Evolutionary conservation across 306 rosid species (phyloP).

Genomic region (Rubus idaeus): DNA sequence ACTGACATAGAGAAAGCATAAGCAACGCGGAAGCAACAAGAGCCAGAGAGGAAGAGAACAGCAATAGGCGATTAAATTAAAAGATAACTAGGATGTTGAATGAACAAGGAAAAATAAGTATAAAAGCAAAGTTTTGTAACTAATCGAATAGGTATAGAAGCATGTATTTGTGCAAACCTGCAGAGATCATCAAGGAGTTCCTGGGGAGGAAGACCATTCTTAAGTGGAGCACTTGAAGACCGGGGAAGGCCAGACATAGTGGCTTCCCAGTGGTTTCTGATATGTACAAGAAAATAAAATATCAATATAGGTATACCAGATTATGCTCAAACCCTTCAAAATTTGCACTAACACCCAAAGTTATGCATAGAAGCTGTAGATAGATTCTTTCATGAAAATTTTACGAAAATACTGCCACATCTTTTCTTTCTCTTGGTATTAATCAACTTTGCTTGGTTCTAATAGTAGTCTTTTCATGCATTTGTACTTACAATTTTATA

Average conservation of each 20-base stretch:
- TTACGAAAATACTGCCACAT: neutral
- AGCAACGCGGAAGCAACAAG: neutral
- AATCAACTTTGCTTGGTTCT: neutral
- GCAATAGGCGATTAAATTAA: conserved; percentile 2
- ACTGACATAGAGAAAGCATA: neutral
- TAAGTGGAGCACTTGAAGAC: conserved; percentile 59
- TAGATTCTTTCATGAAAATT: neutral
- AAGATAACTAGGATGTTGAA: neutral
- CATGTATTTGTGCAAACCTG: conserved; percentile 41
- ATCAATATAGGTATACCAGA: neutral
- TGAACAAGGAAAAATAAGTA: conserved; percentile 1
- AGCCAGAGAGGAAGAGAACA: conserved; percentile 6
- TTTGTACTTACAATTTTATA: neutral
- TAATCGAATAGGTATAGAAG: neutral
- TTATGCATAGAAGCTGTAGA: neutral
- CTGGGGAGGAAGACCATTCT: conserved; percentile 79
- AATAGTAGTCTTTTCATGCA: neutral
- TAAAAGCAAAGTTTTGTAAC: neutral
- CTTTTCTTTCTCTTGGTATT: neutral
- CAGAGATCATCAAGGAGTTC: conserved; percentile 97
- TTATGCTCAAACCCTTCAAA: neutral
- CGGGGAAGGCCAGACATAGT: conserved; percentile 71
- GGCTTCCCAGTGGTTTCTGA: conserved; percentile 22
- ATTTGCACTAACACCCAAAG: neutral
- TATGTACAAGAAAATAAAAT: neutral